Conservation (phyloP, 306 rosid species). For the Argentina anserina region DNA sequence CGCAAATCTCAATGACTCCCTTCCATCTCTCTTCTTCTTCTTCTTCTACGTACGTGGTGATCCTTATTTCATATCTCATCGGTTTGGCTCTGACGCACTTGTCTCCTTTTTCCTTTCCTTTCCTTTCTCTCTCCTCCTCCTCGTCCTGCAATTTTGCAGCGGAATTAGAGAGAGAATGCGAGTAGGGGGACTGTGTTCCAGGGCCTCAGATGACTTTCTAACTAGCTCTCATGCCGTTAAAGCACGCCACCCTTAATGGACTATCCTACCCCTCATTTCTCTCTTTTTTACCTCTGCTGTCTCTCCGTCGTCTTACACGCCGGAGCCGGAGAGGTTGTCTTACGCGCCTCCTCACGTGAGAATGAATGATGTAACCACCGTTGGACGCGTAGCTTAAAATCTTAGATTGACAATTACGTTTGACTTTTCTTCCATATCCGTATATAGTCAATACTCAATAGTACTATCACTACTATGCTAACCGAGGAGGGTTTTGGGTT, state of each 20-base stretch:
- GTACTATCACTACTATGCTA: no score
- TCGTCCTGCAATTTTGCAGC: conserved; percentile 26
- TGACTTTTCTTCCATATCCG: background rate
- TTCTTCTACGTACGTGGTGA: background rate
- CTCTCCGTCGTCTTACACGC: background rate
- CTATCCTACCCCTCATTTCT: conserved; percentile 38
- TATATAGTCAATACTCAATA: background rate
- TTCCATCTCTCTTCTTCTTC: background rate
- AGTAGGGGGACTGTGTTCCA: conserved; percentile 63
- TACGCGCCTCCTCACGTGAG: background rate
- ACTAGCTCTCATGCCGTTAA: conserved; percentile 40
- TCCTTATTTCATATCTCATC: background rate
- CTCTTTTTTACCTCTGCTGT: background rate
- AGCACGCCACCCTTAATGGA: conserved; percentile 49
- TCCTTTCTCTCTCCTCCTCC: background rate
- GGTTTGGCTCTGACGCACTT: conserved; percentile 42
- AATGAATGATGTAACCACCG: background rate
- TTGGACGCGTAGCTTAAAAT: background rate
- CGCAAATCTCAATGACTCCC: conserved; percentile 64
- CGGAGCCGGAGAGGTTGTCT: background rate
- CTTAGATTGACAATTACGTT: background rate
- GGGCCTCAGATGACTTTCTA: conserved; percentile 37
- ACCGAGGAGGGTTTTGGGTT: background rate
- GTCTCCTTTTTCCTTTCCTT: conserved; percentile 12
- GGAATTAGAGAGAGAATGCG: background rate